Evolutionary conservation across 2,329 filamentous ascomycete species (phyloP), one percentile per base, ranked within the genome.

Genomic region (Diaporthe sp.): DNA sequence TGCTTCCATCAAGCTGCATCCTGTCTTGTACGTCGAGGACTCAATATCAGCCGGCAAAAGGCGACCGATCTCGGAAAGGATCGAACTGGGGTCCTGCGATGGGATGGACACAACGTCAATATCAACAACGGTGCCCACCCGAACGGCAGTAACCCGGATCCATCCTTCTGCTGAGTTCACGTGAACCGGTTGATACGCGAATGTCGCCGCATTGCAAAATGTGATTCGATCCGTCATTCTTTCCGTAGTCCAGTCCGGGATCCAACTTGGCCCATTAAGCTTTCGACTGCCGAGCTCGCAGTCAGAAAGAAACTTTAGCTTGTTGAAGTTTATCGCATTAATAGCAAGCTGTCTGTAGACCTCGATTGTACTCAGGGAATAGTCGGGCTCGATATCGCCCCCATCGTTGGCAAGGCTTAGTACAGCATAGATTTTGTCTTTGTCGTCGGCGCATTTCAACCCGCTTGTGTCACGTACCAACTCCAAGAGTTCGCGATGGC

Each of bases 1-100:
- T 42, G 67, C 67, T 25, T 70, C 67, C 49, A 55, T 4, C 28
- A 70, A 13, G 37, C 49, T 57, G 19, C 46, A 70, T 7, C 65
- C 65, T 25, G 65, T 70, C 28, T 42, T 70, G 65, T 70, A 70
- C 12, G 31, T 25, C 22, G 8, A 34, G 3, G 65, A 39, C 51
- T 55, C 65, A 22, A 70, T 13, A 10, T 70, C 46, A n/a, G 31
- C 31, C 46, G 65, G 65, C n/a, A 53, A 22, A 34, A 70, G 17
- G 31, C 65, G 46, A 25, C 3, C 19, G 22, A 70, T 49, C 65
- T 70, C 46, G 28, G 3, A 4, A 15, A 25, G 4, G 22, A 70
- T 55, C 10, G 12, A 7, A 13, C 46, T 39, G 15, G 31, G 8
- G 51, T 10, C 15, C 31, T 4, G 1, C 22, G 46, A 42, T 13